Evolutionary conservation across 2,329 filamentous ascomycete species (phyloP), one percentile per base, ranked within the genome.

Genomic region (Sporothrix brunneoviolacea): DNA sequence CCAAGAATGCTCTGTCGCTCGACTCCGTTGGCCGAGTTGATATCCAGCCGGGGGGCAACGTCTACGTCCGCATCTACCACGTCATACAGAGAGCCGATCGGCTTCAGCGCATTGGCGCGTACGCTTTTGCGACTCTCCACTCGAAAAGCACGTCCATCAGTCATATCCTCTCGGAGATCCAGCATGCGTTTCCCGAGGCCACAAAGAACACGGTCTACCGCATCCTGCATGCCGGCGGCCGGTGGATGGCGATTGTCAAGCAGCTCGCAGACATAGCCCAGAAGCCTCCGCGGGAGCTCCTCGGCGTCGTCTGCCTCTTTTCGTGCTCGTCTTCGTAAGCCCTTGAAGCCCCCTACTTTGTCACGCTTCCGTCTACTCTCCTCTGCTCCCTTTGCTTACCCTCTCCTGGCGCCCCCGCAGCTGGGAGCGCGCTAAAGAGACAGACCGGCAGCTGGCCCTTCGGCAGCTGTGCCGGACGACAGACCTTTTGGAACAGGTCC

Each of bases 271-370:
- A 38, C 13, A n/a, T 47, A n/a, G 15, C 44, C 35, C 2, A 16
- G 3, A 10, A 16, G 24, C 24, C 35, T 19, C 22, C 44, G 44
- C 3, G 30, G n/a, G 4, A 47, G 19, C 35, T 47, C 44, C 5
- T 39, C 22, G 35, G 44, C 24, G 44, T 47, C 33, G 15, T 47
- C 32, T 47, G 35, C 35, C 44, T 47, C 44, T 38, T 47, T 19
- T 12, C 35, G 7, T 27, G 33, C 13, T 19, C 44, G 33, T 28
- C 44, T 38, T 47, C 22, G 35, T 47, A 39, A 47, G 44, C 40
- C 6, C 21, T 12, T 4, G 5, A n/a, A 38, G 28, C 35, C 43
- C 27, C 5, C 30, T 8, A 5, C 22, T 22, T 46, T 33, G 27
- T 33, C 4, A 10, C 13, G 28, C 24, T 28, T 28, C 24, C 6